These are phyloP conservation scores for Centella asiatica DNA, from an alignment of 129 eudicot genomes.

Conservation along the genomic window DNA sequence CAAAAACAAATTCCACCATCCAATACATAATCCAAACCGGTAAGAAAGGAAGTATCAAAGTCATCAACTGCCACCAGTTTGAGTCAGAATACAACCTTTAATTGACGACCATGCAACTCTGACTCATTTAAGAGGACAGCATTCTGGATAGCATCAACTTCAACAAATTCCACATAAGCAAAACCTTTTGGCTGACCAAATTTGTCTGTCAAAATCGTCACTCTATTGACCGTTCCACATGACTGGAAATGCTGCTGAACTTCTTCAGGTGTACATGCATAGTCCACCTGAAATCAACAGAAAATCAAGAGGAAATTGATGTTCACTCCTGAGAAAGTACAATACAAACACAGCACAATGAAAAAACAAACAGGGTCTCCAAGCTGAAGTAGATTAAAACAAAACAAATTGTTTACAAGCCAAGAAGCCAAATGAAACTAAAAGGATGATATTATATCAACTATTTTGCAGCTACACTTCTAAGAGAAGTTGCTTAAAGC, in stretches of 20 bases:
- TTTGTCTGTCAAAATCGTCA: slow-evolving; percentile 81
- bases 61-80: slow-evolving; percentile 6
- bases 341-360: neutral
- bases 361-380: neutral
- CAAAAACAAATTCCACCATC: slow-evolving; percentile 10
- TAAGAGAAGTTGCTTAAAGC: too few species aligned
- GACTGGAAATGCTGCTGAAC: slow-evolving; percentile 88
- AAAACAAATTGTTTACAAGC: neutral
- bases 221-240: slow-evolving; percentile 83
- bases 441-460: too few species aligned
- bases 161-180: slow-evolving; percentile 83
- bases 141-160: slow-evolving; percentile 70
- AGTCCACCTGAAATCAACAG: slow-evolving; percentile 61
- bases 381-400: neutral
- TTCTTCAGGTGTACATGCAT: slow-evolving; percentile 94
- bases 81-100: slow-evolving; percentile 39
- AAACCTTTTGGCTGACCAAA: slow-evolving; percentile 92
- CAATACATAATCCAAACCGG: neutral
- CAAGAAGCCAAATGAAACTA: neutral
- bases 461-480: too few species aligned
- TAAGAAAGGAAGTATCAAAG: slow-evolving; percentile 4
- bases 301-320: slow-evolving; percentile 6
- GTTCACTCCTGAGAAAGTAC: too few species aligned
- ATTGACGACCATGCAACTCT: slow-evolving; percentile 89
- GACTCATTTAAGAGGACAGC: slow-evolving; percentile 70